Conservation (phyloP, 108 stramenopile species). For the Discostella stelligeroides region DNA sequence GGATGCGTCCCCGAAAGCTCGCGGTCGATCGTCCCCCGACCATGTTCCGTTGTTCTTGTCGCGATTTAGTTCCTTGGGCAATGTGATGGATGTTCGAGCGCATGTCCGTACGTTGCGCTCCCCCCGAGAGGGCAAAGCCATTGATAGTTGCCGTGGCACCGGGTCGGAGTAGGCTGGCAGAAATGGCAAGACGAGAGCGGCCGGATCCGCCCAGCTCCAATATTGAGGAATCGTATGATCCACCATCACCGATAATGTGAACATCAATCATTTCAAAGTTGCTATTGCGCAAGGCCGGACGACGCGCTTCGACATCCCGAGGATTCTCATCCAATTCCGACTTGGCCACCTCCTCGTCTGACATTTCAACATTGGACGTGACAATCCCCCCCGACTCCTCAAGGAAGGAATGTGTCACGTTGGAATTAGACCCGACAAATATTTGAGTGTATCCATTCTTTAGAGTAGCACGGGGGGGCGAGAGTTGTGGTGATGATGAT, state of each 20-base stretch:
- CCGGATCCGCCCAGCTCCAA: conserved; percentile 87
- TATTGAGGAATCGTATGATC: conserved; percentile 59
- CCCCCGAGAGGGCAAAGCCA: conserved; percentile 82
- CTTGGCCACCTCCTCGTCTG: conserved; percentile 43
- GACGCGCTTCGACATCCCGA: conserved; percentile 64
- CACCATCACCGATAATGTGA: conserved; percentile 74
- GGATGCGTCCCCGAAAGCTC: conserved; percentile 92
- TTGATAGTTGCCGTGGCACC: conserved; percentile 66
- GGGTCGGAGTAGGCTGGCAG: conserved; percentile 68
- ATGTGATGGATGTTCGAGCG: conserved; percentile 92
- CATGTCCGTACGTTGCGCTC: conserved; percentile 83
- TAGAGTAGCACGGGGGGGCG: conserved; percentile 56
- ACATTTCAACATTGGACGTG: conserved; percentile 65
- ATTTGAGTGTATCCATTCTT: conserved; percentile 90
- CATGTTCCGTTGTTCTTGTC: conserved; percentile 92
- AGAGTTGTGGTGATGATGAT: conserved; percentile 28
- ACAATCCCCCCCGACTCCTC: conserved; percentile 85
- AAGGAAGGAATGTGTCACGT: conserved; percentile 82
- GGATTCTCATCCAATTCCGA: conserved; percentile 28
- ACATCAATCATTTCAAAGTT: conserved; percentile 85
- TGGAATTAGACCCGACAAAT: conserved; percentile 71
- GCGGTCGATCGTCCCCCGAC: conserved; percentile 85
- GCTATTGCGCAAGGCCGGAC: conserved; percentile 76
- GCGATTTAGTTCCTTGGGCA: conserved; percentile 75
- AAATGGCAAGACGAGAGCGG: conserved; percentile 67